These are phyloP conservation scores for Pichia scutulata DNA, from an alignment of 805 yeast species.

Conservation along the genomic window DNA sequence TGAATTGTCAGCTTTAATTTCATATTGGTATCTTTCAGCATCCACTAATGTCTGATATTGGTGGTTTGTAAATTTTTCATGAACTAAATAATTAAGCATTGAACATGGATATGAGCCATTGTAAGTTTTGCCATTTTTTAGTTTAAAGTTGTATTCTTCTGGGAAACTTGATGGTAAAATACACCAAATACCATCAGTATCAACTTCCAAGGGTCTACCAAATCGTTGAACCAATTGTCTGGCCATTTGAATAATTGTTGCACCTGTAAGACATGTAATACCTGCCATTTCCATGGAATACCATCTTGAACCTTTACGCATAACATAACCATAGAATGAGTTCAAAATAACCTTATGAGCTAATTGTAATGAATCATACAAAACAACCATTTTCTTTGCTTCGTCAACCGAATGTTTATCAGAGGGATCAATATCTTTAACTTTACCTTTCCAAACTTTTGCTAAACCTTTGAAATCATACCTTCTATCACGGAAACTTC, in stretches of 20 bases:
- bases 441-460: slow-evolving; percentile 87
- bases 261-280: slow-evolving; percentile 95
- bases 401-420: slow-evolving; percentile 71
- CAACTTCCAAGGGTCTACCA: slow-evolving; percentile 93
- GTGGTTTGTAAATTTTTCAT: slow-evolving; percentile 82
- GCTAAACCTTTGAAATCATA: slow-evolving; percentile 92
- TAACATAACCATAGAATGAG: slow-evolving; percentile 95
- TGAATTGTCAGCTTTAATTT: slow-evolving; percentile 79
- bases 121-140: slow-evolving; percentile 71
- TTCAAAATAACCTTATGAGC: slow-evolving; percentile 96
- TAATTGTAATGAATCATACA: slow-evolving; percentile 90
- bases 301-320: slow-evolving; percentile 99
- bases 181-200: slow-evolving; percentile 99
- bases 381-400: slow-evolving; percentile 86
- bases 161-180: slow-evolving; percentile 91
- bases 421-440: slow-evolving; percentile 40
- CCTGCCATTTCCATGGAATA: slow-evolving; percentile 99
- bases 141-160: slow-evolving; percentile 65
- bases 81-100: slow-evolving; percentile 91
- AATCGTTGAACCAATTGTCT: slow-evolving; percentile 81
- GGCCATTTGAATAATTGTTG: slow-evolving; percentile 97
- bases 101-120: slow-evolving; percentile 89
- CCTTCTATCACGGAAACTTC: slow-evolving; percentile 91
- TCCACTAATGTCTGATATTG: slow-evolving; percentile 87
- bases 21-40: slow-evolving; percentile 57